phyloP scores from a whole-genome alignment of 1,139 yeast species.

The Geotrichum siamense region DNA sequence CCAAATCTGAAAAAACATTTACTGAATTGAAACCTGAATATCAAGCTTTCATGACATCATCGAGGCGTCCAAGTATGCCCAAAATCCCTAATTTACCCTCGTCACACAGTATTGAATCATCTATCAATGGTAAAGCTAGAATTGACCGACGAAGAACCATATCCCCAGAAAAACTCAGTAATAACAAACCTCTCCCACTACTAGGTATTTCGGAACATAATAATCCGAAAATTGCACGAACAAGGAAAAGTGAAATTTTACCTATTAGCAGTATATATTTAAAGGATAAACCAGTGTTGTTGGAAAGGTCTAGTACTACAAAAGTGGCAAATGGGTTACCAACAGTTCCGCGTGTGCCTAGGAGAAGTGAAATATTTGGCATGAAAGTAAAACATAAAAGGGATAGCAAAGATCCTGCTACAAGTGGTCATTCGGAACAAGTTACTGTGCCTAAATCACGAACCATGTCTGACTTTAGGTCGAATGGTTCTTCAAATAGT shows the following conservation, averaged over 20 bases:
- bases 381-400: slow-evolving; percentile 1
- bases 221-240: too few relatives aligned
- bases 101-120: too few relatives aligned
- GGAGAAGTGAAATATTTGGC: slow-evolving; percentile 4
- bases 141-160: too few relatives aligned
- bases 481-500: background rate
- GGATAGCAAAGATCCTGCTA: background rate
- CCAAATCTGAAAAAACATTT: background rate
- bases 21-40: slow-evolving; percentile 5
- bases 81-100: too few relatives aligned
- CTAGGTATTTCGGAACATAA: too few relatives aligned
- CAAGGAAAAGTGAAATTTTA: background rate
- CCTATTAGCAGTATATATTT: background rate
- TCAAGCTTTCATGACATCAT: slow-evolving; percentile 1
- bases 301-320: background rate
- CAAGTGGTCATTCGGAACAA: background rate
- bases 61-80: too few relatives aligned
- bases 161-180: too few relatives aligned
- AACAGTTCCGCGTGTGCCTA: background rate
- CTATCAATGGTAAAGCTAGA: too few relatives aligned
- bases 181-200: too few relatives aligned
- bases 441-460: slow-evolving; percentile 1
- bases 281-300: background rate
- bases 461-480: slow-evolving; percentile 8
- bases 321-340: background rate